These are phyloP conservation scores for Closterium sp. DNA, from an alignment of 139 green algal species.

Conservation along the genomic window DNA sequence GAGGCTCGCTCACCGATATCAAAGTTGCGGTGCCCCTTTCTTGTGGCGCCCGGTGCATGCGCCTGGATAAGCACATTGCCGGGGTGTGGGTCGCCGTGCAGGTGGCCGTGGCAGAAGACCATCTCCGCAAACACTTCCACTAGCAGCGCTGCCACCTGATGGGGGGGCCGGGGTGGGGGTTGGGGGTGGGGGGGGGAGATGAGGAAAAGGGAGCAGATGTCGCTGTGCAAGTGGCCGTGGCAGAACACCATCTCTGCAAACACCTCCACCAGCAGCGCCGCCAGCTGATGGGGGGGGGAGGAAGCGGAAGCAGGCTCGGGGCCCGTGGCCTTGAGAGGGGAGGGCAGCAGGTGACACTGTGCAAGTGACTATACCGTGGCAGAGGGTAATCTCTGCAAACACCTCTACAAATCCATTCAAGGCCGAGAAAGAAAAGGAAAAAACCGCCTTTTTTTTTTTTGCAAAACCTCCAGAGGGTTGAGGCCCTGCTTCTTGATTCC, in stretches of 20 bases:
- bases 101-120: slow-evolving; percentile 10
- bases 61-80: not conserved
- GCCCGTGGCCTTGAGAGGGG: no score
- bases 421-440: not conserved
- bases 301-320: no score
- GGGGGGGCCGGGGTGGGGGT: not conserved
- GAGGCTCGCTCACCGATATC: no score
- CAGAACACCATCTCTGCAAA: slow-evolving; percentile 82
- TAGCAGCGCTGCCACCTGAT: slow-evolving; percentile 69
- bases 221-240: slow-evolving; percentile 75
- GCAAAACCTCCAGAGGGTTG: not conserved
- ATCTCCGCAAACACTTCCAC: slow-evolving; percentile 80
- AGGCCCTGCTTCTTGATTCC: slow-evolving; percentile 35
- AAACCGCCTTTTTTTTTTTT: slow-evolving; percentile 15
- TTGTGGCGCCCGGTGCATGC: no score
- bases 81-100: slow-evolving; percentile 65
- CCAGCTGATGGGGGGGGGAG: no score
- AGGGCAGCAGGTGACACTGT: no score
- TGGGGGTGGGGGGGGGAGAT: slow-evolving; percentile 51
- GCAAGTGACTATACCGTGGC: no score
- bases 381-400: not conserved
- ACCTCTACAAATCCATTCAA: not conserved
- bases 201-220: no score
- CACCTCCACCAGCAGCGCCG: slow-evolving; percentile 64
- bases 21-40: not conserved